Base-by-base conservation (phyloP, 2,329 filamentous ascomycete genomes). In the Phaeosphaeriaceae sp. region DNA sequence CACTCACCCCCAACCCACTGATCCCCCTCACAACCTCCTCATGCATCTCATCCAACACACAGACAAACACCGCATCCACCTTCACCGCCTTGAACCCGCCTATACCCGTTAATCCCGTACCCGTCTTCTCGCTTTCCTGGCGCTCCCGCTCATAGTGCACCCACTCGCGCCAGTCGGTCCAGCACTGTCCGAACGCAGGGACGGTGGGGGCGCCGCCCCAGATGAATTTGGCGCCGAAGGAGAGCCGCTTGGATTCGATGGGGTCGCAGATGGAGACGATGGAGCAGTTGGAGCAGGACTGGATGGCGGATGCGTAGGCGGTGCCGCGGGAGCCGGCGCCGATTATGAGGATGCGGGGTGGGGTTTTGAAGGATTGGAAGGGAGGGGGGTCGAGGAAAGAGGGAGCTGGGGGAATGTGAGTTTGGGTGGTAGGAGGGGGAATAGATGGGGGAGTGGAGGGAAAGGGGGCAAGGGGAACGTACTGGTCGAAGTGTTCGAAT, bases 41-140 rank as follows among this genome's bases (percentile, higher is more conserved):
- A 77, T 99, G 95, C 80, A 91, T 89, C 78, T 96, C 91, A 76
- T 99, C 95, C 10, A 94, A 83, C 1, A 96, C 92, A 75, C 88
- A 91, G 47, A 92, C 84, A 66, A 91, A 89, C 15, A 88, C 84
- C 0, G 85, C 84, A 71, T 87, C 83, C 1, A 86, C 73, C 15
- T 44, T 31, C 9, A 54, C 40, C 9, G 46, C 31, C 22, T n/a
- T 40, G 21, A 50, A 50, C 19, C 47, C 53, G 22, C 46, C 53
- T 2, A 11, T 17, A 1, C 1, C 79, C 80, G 25, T 76, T 1
- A 63, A 61, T 1, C 48, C 61, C 44, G 54, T 60, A 1, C 69
- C 74, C 1, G 46, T 53, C 3, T 10, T 36, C 42, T 61, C 77
- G 13, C 84, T 82, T 36, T 80, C 78, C 11, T 92, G 85, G 25